Evolutionary conservation across 1,139 yeast species (phyloP).

Genomic region (Kodamaea alishanica): DNA sequence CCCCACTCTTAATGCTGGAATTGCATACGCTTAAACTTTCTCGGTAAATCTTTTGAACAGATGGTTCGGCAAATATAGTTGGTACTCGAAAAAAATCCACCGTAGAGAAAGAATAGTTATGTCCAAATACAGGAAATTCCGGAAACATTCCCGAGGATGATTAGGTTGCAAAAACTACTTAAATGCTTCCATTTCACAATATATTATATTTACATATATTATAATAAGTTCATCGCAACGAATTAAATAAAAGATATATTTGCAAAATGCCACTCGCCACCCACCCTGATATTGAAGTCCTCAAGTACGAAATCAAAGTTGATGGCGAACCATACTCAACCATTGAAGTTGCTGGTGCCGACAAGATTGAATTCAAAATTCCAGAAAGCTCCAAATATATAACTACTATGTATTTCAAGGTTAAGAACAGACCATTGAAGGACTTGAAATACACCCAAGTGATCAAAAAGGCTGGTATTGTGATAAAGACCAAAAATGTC

Average conservation of each 20-base stretch:
- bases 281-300: conserved; percentile 33
- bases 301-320: conserved; percentile 30
- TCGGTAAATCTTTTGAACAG: no score
- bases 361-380: conserved; percentile 28
- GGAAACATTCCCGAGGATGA: no score
- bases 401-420: conserved; percentile 35
- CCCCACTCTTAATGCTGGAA: no score
- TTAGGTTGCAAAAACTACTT: no score
- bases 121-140: no score
- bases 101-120: no score
- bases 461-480: conserved; percentile 38
- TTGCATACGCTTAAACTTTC: no score
- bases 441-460: conserved; percentile 36
- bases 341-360: conserved; percentile 30
- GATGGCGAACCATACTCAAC: conserved; percentile 24
- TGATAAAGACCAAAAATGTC: conserved; percentile 31
- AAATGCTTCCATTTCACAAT: no score
- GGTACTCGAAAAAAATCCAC: no score
- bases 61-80: no score
- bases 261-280: conserved; percentile 11
- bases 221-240: conserved; percentile 1
- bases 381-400: conserved; percentile 40
- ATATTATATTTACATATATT: neutral
- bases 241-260: neutral
- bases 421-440: conserved; percentile 28